These are phyloP conservation scores for Candida tetrigidarum DNA, from an alignment of 1,139 yeast genomes.

Conservation along the genomic window DNA sequence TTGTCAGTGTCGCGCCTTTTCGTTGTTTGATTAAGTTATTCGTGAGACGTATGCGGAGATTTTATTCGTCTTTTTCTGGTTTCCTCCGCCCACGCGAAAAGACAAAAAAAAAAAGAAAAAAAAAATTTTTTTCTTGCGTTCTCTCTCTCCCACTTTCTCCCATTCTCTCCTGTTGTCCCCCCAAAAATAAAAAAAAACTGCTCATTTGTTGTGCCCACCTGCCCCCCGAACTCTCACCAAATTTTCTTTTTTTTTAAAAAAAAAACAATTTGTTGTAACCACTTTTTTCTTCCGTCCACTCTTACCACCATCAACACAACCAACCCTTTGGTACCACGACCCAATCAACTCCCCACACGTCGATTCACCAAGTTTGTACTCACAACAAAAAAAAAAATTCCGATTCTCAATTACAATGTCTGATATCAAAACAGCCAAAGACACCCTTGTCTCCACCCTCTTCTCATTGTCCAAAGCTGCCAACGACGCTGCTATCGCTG, in stretches of 20 bases:
- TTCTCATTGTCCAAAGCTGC: conserved; percentile 84
- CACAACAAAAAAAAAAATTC: conserved; percentile 5
- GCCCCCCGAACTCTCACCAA: conserved; percentile 8
- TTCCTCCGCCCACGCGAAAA: background rate
- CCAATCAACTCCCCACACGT: background rate
- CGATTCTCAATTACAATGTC: conserved; percentile 25
- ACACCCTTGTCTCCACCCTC: conserved; percentile 72
- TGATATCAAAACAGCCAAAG: conserved; percentile 44
- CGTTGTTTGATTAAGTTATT: too few relatives aligned
- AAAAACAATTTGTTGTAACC: conserved; percentile 9
- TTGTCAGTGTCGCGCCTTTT: background rate
- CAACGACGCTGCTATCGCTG: conserved; percentile 67
- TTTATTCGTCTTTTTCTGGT: too few relatives aligned
- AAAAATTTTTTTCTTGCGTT: conserved; percentile 1
- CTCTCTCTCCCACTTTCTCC: background rate
- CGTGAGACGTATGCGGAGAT: too few relatives aligned
- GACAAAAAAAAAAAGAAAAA: background rate
- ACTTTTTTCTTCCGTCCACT: conserved; percentile 9
- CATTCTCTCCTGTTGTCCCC: conserved; percentile 9
- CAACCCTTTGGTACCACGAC: conserved; percentile 10
- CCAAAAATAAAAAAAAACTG: conserved; percentile 5
- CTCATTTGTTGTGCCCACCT: conserved; percentile 8
- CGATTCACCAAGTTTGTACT: background rate
- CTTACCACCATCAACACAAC: conserved; percentile 9
- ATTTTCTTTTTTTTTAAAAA: background rate